Percentiles rank a stretch among this genome's conserved stretches.
Evolutionary conservation across 208 protist genomes (phyloP).

Genomic region (Acanthamoeba royreba): DNA sequence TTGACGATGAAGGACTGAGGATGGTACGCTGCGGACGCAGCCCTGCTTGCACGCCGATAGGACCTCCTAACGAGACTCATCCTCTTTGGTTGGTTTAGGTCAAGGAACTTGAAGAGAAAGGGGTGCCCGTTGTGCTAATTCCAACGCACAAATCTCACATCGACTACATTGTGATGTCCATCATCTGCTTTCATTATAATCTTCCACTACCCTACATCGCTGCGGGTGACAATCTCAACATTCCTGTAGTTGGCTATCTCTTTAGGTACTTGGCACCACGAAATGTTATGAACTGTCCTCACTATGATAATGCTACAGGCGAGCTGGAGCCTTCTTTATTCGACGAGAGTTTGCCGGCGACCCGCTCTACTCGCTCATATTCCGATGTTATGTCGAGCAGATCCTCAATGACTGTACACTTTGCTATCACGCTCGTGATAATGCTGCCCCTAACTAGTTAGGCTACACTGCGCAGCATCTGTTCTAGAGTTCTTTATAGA

Average conservation of each 20-base stretch:
- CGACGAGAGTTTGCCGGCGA: conserved; percentile 52
- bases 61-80: too few species aligned
- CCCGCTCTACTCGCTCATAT: conserved; percentile 59
- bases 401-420: neutral
- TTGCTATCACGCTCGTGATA: neutral
- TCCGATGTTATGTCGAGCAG: conserved; percentile 54
- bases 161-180: conserved; percentile 67
- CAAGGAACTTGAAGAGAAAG: neutral
- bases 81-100: too few species aligned
- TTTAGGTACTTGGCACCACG: too few species aligned
- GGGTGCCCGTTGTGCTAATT: conserved; percentile 52
- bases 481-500: conserved; percentile 70
- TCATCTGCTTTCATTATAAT: conserved; percentile 52
- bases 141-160: conserved; percentile 68
- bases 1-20: neutral
- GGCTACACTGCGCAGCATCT: neutral
- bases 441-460: neutral
- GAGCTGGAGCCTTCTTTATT: conserved; percentile 65
- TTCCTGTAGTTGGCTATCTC: conserved; percentile 15
- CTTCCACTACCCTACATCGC: conserved; percentile 57
- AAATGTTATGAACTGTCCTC: too few species aligned
- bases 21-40: too few species aligned
- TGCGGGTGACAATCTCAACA: conserved; percentile 66
- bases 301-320: too few species aligned
- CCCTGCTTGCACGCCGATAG: too few species aligned